Evolutionary conservation across 306 rosid species (phyloP).

Genomic region (Crataegus laevigata): DNA sequence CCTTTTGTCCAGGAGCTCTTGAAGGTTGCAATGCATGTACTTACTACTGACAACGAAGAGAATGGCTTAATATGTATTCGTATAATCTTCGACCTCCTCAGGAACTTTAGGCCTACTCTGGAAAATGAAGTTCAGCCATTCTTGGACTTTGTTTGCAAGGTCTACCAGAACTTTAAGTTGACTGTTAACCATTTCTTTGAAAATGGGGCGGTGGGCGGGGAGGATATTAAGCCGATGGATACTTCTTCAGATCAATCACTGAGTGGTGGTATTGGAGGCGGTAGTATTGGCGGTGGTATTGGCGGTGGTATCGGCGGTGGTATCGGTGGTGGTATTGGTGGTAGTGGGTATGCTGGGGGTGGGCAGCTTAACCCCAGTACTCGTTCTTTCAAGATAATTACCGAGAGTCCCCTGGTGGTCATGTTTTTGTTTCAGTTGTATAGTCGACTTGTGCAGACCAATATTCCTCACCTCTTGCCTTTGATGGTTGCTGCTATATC

Average conservation of each 20-base stretch:
- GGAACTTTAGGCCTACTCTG: constrained; percentile 85
- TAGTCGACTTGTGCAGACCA: constrained; percentile 87
- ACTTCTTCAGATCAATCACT: constrained; percentile 53
- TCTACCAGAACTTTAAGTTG: constrained; percentile 75
- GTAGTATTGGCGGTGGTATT: not conserved
- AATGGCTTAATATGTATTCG: constrained; percentile 86
- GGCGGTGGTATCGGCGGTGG: not conserved
- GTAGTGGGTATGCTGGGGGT: constrained; percentile 41
- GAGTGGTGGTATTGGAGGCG: constrained; percentile 1
- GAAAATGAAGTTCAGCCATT: constrained; percentile 94
- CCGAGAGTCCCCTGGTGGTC: constrained; percentile 96
- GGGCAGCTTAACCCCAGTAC: constrained; percentile 86
- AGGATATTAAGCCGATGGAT: constrained; percentile 75
- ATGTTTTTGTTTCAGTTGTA: constrained; percentile 95
- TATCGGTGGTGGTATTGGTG: not conserved
- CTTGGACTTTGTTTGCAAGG: constrained; percentile 85
- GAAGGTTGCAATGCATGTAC: constrained; percentile 91
- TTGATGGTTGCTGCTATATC: constrained; percentile 98
- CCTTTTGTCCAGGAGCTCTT: constrained; percentile 95
- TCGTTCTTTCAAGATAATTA: constrained; percentile 87
- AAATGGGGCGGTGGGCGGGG: constrained; percentile 43
- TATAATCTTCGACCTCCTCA: constrained; percentile 84
- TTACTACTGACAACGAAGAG: constrained; percentile 91
- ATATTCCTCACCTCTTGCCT: constrained; percentile 89
- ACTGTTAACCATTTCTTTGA: constrained; percentile 93